Evolutionary conservation across 1,139 yeast species (phyloP).

Genomic region (Geotrichum aggregatum): DNA sequence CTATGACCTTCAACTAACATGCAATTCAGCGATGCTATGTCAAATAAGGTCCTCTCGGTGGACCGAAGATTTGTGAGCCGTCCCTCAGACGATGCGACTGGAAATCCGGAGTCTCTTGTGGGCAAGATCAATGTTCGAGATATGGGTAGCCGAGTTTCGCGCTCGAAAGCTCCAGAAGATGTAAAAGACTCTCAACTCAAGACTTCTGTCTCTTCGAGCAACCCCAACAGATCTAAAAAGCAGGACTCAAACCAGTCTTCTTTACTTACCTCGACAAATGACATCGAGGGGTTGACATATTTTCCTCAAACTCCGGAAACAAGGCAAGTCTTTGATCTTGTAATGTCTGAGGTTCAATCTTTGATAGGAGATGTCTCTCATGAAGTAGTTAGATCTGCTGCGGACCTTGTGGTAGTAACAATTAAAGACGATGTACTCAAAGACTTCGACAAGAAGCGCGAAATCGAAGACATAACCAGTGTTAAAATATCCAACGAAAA

Average conservation of each 20-base stretch:
- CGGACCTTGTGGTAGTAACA: slow-evolving; percentile 62
- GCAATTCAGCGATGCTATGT: slow-evolving; percentile 43
- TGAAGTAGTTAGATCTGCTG: slow-evolving; percentile 50
- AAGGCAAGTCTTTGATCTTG: slow-evolving; percentile 43
- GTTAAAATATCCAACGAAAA: slow-evolving; percentile 43
- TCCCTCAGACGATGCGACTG: slow-evolving; percentile 47
- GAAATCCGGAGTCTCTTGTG: slow-evolving; percentile 65
- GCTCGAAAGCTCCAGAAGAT: slow-evolving; percentile 27
- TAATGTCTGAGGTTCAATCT: slow-evolving; percentile 49
- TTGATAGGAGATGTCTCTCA: slow-evolving; percentile 57
- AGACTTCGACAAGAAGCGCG: slow-evolving; percentile 42
- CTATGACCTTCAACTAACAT: slow-evolving; percentile 8
- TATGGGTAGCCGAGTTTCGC: slow-evolving; percentile 56
- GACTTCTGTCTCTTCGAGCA: slow-evolving; percentile 9
- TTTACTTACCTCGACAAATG: not conserved
- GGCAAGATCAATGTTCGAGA: slow-evolving; percentile 63
- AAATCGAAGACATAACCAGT: slow-evolving; percentile 50
- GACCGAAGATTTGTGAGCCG: slow-evolving; percentile 49
- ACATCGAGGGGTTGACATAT: slow-evolving; percentile 45
- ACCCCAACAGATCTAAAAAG: slow-evolving; percentile 11
- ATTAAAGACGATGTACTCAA: slow-evolving; percentile 50
- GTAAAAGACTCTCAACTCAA: slow-evolving; percentile 17
- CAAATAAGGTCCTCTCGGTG: slow-evolving; percentile 65
- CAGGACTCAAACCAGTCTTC: not conserved
- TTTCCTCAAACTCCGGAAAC: slow-evolving; percentile 51